These are phyloP conservation scores for Peronospora tabacina DNA, from an alignment of 352 stramenopile genomes.

Conservation along the genomic window DNA sequence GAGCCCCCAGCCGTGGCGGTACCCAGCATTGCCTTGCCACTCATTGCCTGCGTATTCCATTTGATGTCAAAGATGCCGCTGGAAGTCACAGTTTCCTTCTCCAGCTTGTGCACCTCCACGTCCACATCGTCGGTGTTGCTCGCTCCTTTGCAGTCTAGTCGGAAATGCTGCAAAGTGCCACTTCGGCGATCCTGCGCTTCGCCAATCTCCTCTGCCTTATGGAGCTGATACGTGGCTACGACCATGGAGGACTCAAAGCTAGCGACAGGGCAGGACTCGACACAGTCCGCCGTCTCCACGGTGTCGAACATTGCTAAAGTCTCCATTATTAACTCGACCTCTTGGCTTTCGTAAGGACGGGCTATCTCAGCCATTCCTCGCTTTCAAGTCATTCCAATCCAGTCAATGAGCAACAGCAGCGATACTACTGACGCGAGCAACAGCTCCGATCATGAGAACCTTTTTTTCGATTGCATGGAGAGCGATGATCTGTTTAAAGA, in stretches of 20 bases:
- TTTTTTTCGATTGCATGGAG: slow-evolving; percentile 34
- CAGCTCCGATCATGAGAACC: slow-evolving; percentile 34
- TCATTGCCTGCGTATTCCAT: slow-evolving; percentile 49
- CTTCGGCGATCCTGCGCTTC: slow-evolving; percentile 35
- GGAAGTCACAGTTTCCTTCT: slow-evolving; percentile 32
- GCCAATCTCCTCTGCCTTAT: slow-evolving; percentile 38
- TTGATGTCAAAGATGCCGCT: slow-evolving; percentile 83
- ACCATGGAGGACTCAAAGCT: slow-evolving; percentile 61
- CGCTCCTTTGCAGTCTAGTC: slow-evolving; percentile 30
- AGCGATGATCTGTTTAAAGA: slow-evolving; percentile 40
- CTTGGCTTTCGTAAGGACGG: slow-evolving; percentile 10
- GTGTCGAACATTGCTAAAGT: slow-evolving; percentile 72
- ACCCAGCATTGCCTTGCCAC: slow-evolving; percentile 47
- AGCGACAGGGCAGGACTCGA: slow-evolving; percentile 62
- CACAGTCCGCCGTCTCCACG: slow-evolving; percentile 73
- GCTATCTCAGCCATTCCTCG: slow-evolving; percentile 11
- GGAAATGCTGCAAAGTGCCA: slow-evolving; percentile 66
- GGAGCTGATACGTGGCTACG: slow-evolving; percentile 75
- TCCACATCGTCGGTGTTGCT: slow-evolving; percentile 9
- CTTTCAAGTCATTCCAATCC: slow-evolving; percentile 18
- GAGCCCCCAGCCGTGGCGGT: slow-evolving; percentile 54
- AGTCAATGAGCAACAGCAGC: slow-evolving; percentile 10
- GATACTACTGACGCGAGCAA: slow-evolving; percentile 7
- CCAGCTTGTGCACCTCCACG: slow-evolving; percentile 38
- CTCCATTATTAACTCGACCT: slow-evolving; percentile 13